These are phyloP conservation scores for Colletotrichum neosansevieriae DNA, from an alignment of 2,329 filamentous ascomycete genomes.

Conservation along the genomic window DNA sequence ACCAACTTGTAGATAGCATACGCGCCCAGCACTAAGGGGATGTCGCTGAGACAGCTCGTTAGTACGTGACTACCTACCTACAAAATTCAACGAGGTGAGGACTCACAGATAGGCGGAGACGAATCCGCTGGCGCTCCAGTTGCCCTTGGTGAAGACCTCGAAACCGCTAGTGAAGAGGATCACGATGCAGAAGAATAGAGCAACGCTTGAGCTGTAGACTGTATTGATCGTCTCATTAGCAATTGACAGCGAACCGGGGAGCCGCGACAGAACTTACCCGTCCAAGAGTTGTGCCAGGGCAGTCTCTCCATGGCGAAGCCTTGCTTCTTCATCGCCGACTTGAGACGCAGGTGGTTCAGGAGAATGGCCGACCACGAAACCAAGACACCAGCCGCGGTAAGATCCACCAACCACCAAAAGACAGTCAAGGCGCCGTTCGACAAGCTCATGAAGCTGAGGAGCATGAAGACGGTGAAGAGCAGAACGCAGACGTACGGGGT, in stretches of 20 bases:
- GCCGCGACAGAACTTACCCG: constrained; percentile 55
- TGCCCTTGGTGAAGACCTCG: constrained; percentile 70
- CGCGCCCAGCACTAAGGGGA: constrained; percentile 67
- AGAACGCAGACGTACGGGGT: constrained; percentile 51
- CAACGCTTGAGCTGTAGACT: constrained; percentile 72
- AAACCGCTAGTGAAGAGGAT: constrained; percentile 80
- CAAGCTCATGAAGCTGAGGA: constrained; percentile 72
- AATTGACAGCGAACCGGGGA: background rate
- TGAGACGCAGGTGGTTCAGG: constrained; percentile 70
- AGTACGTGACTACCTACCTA: constrained; percentile 62
- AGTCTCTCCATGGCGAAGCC: constrained; percentile 61
- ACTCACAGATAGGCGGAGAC: constrained; percentile 74
- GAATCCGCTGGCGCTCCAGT: constrained; percentile 70
- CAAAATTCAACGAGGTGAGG: constrained; percentile 62
- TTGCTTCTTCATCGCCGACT: constrained; percentile 59
- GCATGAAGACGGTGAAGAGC: constrained; percentile 67
- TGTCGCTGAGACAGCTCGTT: constrained; percentile 58
- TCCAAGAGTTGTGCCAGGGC: constrained; percentile 75
- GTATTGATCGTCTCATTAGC: background rate
- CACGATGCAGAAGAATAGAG: constrained; percentile 70
- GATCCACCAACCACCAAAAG: constrained; percentile 70
- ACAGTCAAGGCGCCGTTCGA: constrained; percentile 70
- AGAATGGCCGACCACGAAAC: constrained; percentile 67
- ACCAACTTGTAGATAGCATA: constrained; percentile 75
- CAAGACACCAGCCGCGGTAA: constrained; percentile 64